Conservation (phyloP, 148 eudicot genomes). For the Dysphania ambrosioides region DNA sequence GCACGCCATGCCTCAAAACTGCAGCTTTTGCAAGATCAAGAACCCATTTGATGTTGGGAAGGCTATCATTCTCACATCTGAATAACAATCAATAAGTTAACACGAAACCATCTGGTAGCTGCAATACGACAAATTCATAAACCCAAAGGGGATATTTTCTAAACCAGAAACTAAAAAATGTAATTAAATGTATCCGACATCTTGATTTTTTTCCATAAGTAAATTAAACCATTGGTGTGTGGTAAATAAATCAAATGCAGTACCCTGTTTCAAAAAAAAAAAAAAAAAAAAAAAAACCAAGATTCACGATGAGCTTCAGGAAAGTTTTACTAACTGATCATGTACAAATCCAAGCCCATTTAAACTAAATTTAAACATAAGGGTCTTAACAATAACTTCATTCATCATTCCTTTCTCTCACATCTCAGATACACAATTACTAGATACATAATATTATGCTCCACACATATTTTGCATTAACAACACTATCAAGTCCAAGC, state of each 20-base stretch:
- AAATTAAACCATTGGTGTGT: background rate
- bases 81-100: slow-evolving; percentile 2
- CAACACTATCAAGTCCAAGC: too few relatives aligned
- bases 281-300: background rate
- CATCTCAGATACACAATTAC: too few relatives aligned
- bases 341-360: background rate
- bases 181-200: slow-evolving; percentile 1
- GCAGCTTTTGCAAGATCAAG: slow-evolving; percentile 85
- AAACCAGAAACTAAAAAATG: background rate
- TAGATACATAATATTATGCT: too few relatives aligned
- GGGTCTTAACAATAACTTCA: background rate
- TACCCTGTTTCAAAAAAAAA: background rate
- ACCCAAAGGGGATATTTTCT: background rate
- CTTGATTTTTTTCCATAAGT: background rate
- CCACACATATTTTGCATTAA: too few relatives aligned
- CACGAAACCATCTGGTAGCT: background rate
- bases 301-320: background rate
- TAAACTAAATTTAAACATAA: background rate
- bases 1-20: slow-evolving; percentile 88
- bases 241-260: background rate
- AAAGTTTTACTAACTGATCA: background rate
- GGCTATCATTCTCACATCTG: slow-evolving; percentile 90
- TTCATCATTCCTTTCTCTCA: background rate
- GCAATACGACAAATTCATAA: background rate
- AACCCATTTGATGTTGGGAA: slow-evolving; percentile 87